Evolutionary conservation across 2,329 filamentous ascomycete species (phyloP).

Genomic region (Chaetomiaceae sp.): DNA sequence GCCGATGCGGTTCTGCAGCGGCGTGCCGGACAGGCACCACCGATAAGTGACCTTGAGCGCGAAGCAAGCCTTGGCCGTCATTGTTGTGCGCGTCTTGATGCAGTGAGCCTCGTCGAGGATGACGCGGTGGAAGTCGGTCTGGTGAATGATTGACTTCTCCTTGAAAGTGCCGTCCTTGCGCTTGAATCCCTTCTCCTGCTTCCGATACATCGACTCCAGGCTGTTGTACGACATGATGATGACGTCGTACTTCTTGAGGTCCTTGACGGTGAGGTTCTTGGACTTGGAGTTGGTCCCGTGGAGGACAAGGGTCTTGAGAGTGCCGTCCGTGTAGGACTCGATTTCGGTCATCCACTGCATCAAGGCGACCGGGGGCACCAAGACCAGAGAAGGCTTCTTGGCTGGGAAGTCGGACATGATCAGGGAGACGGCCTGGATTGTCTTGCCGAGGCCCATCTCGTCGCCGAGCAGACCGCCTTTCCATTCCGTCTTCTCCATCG

Average conservation of each 20-base stretch:
- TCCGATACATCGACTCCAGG: slow-evolving; percentile 86
- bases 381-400: slow-evolving; percentile 75
- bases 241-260: slow-evolving; percentile 80
- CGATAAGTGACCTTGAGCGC: slow-evolving; percentile 83
- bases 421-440: slow-evolving; percentile 93
- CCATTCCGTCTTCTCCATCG: slow-evolving; percentile 81
- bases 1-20: slow-evolving; percentile 93
- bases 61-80: slow-evolving; percentile 93
- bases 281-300: slow-evolving; percentile 82
- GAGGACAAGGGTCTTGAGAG: slow-evolving; percentile 83
- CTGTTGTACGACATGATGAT: slow-evolving; percentile 97
- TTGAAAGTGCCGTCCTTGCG: slow-evolving; percentile 77
- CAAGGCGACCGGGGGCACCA: slow-evolving; percentile 87
- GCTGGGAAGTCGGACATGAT: slow-evolving; percentile 97
- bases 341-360: slow-evolving; percentile 94
- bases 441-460: slow-evolving; percentile 99
- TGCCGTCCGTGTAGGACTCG: slow-evolving; percentile 75
- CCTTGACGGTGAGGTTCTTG: slow-evolving; percentile 69
- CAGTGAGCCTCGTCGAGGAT: slow-evolving; percentile 85
- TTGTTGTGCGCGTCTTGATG: slow-evolving; percentile 85
- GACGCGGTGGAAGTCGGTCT: slow-evolving; percentile 81
- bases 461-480: slow-evolving; percentile 89
- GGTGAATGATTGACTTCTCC: slow-evolving; percentile 74
- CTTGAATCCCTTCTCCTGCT: slow-evolving; percentile 85
- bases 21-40: slow-evolving; percentile 94